phyloP scores from a whole-genome alignment of 2,329 filamentous ascomycete genomes.

The Claviceps arundinis region DNA sequence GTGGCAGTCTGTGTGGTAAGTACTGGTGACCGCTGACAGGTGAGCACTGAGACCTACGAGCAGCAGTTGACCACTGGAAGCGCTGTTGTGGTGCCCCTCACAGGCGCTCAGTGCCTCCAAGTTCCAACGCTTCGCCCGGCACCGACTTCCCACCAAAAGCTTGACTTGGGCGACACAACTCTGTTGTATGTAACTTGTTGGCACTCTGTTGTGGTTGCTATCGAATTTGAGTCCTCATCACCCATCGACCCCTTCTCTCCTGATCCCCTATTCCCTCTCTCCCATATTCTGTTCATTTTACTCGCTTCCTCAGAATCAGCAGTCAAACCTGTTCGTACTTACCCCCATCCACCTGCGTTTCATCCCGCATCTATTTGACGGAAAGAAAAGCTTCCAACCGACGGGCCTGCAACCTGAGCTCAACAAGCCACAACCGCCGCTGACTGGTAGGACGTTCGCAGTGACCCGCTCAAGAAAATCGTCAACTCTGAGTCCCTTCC shows the following conservation, averaged over 20 bases:
- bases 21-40: too few species aligned
- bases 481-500: background rate
- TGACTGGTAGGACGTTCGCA: slow-evolving; percentile 1
- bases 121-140: background rate
- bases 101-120: background rate
- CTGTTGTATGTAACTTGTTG: too few species aligned
- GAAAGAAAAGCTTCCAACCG: background rate
- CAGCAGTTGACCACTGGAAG: background rate
- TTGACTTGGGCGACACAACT: too few species aligned
- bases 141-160: slow-evolving; percentile 3
- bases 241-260: background rate
- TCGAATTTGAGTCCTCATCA: background rate
- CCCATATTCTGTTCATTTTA: background rate
- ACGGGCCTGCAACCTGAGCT: background rate
- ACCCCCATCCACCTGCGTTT: background rate
- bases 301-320: background rate
- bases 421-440: slow-evolving; percentile 3
- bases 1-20: too few species aligned
- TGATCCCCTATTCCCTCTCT: background rate
- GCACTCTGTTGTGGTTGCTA: background rate
- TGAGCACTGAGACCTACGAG: too few species aligned
- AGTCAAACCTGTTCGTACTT: background rate
- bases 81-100: background rate
- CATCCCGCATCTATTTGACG: background rate
- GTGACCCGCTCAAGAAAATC: slow-evolving; percentile 7